Percentiles rank a stretch among this genome's conserved stretches.
phyloP scores from a whole-genome alignment of 2,329 filamentous ascomycete genomes.

The Clonostachys rosea region DNA sequence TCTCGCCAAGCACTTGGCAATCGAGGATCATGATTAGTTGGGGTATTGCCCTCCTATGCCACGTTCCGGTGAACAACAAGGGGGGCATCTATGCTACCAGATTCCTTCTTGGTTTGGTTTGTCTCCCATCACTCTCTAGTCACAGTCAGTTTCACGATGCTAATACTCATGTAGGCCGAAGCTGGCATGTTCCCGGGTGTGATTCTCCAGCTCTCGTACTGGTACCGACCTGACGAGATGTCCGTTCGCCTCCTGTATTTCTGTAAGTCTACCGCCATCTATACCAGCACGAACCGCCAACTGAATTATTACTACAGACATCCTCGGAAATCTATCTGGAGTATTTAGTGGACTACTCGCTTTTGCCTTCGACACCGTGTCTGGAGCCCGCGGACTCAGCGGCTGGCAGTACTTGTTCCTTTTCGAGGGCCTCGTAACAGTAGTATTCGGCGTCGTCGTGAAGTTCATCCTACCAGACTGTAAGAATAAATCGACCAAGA shows the following conservation, averaged over 20 bases:
- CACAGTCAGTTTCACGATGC: too few relatives aligned
- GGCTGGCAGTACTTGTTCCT: slow-evolving; percentile 28
- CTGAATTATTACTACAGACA: slow-evolving; percentile 13
- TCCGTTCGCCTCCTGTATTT: slow-evolving; percentile 37
- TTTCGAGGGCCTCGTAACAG: slow-evolving; percentile 38
- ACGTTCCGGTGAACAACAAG: slow-evolving; percentile 27
- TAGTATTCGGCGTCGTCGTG: slow-evolving; percentile 37
- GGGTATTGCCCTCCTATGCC: slow-evolving; percentile 24
- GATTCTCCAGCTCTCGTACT: slow-evolving; percentile 37
- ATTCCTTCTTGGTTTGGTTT: slow-evolving; percentile 23
- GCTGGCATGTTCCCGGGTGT: slow-evolving; percentile 35
- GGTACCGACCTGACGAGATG: slow-evolving; percentile 43
- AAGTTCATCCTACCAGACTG: slow-evolving; percentile 51
- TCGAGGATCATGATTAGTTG: slow-evolving; percentile 33
- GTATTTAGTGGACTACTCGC: slow-evolving; percentile 36
- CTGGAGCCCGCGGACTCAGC: slow-evolving; percentile 23
- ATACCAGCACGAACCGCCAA: background rate
- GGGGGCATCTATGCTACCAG: slow-evolving; percentile 26
- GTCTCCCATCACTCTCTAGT: background rate
- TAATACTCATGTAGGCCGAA: slow-evolving; percentile 16
- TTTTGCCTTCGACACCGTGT: slow-evolving; percentile 33
- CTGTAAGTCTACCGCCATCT: slow-evolving; percentile 18
- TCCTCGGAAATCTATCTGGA: slow-evolving; percentile 31
- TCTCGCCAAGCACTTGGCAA: slow-evolving; percentile 31
- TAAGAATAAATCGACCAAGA: slow-evolving; percentile 14